Evolutionary conservation across 371 early-diverging fungal genomes (phyloP).

Genomic region (Dinochytrium kinnereticum): DNA sequence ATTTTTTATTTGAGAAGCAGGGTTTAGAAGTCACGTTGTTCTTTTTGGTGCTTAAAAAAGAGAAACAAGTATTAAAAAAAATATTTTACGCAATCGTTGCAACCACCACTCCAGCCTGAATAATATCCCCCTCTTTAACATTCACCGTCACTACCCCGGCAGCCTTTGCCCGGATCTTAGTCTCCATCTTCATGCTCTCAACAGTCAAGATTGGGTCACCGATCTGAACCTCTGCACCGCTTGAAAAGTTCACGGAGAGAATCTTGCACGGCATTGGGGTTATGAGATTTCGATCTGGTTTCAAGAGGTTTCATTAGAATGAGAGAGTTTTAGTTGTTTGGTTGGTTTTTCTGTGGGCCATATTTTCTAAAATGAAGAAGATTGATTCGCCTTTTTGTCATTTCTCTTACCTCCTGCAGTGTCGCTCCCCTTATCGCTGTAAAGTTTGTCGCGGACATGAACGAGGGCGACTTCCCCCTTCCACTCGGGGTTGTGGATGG

Average conservation of each 20-base stretch:
- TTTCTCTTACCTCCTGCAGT: not conserved
- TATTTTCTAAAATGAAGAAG: no score
- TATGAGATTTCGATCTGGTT: conserved; percentile 20
- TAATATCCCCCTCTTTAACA: conserved; percentile 69
- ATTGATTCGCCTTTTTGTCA: no score
- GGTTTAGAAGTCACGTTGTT: not conserved
- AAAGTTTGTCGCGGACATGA: not conserved
- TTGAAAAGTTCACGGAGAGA: conserved; percentile 61
- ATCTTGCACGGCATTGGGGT: conserved; percentile 79
- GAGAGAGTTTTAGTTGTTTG: not conserved
- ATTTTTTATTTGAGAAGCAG: not conserved
- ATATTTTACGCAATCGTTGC: conserved; percentile 32
- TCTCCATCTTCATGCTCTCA: conserved; percentile 81
- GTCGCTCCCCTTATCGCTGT: not conserved
- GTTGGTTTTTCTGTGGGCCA: no score
- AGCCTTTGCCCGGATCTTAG: conserved; percentile 66
- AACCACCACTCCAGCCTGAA: conserved; percentile 70
- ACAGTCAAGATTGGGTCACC: conserved; percentile 70
- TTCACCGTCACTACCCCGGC: conserved; percentile 66
- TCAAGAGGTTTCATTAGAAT: not conserved
- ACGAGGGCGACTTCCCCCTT: not conserved
- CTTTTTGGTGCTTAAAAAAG: not conserved
- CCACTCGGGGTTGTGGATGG: not conserved
- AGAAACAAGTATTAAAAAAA: not conserved
- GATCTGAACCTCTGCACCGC: conserved; percentile 63